These are phyloP conservation scores for Microdochium nivale DNA, from an alignment of 2,329 filamentous ascomycete species.

Conservation along the genomic window DNA sequence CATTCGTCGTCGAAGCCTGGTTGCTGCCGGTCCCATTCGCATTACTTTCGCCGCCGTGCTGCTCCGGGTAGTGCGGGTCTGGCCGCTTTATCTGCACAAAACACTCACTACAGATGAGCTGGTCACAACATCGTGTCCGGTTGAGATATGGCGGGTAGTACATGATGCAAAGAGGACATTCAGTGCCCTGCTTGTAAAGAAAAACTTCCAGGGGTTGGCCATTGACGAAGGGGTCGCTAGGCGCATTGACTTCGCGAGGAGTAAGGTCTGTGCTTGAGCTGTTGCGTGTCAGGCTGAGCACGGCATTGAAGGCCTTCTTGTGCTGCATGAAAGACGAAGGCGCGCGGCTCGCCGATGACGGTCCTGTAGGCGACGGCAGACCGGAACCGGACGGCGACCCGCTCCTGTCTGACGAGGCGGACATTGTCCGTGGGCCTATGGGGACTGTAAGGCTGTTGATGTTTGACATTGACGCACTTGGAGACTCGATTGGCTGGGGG, in stretches of 20 bases:
- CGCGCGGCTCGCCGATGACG: slow-evolving; percentile 31
- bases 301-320: slow-evolving; percentile 80
- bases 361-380: slow-evolving; percentile 41
- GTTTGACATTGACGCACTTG: slow-evolving; percentile 47
- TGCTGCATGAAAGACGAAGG: slow-evolving; percentile 65
- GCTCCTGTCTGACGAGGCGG: slow-evolving; percentile 64
- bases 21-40: slow-evolving; percentile 11
- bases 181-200: slow-evolving; percentile 80
- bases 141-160: slow-evolving; percentile 95
- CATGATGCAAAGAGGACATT: slow-evolving; percentile 95
- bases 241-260: slow-evolving; percentile 71
- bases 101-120: slow-evolving; percentile 94
- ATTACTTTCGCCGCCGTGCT: slow-evolving; percentile 33
- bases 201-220: slow-evolving; percentile 91
- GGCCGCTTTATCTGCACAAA: slow-evolving; percentile 93
- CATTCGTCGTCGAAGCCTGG: neutral
- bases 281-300: slow-evolving; percentile 69
- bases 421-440: slow-evolving; percentile 68
- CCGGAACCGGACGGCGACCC: slow-evolving; percentile 55
- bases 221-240: slow-evolving; percentile 80
- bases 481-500: slow-evolving; percentile 36
- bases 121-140: slow-evolving; percentile 88
- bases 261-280: slow-evolving; percentile 62
- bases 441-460: slow-evolving; percentile 71
- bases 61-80: slow-evolving; percentile 70